Base-by-base conservation (phyloP, 2,329 filamentous ascomycete genomes). In the Cercospora canescens region DNA sequence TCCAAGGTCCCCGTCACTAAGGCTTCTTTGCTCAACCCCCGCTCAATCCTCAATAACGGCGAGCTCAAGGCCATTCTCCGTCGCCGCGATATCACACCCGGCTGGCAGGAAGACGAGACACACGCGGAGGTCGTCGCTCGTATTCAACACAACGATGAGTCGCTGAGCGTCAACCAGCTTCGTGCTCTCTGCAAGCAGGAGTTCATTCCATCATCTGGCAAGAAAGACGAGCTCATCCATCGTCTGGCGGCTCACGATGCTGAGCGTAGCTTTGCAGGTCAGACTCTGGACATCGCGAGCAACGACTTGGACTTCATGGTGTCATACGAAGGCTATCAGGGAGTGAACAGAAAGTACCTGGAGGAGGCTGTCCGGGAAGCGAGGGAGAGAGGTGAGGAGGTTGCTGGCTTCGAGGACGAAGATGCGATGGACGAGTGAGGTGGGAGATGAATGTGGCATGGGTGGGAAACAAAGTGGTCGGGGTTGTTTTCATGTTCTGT, bases 41-140 rank as follows among this genome's bases (percentile, higher is more conserved):
- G 76, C 69, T 70, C 65, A 59, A 71, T 72, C 54, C 67, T 73
- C 63, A 67, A 63, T 32, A 41, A 66, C 12, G 68, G 50, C 30
- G 74, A 77, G 58, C 70, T 78, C 60, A 68, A 72, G 24, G 56
- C 59, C 11, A 66, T 75, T 48, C 66, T 77, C 45, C 48, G 52
- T 18, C 63, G 65, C 16, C 75, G 76, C 57, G 61, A 67, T 9
- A 69, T 76, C 14, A 45, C 18, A 4, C 63, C 71, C 9, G 59
- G 62, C 3, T 67, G 63, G 21, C 63, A 65, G 7, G 21, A 60
- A 21, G 48, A 48, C 9, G 74, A 76, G 62, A 65, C 66, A n/a
- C 74, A 74, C 37, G 67, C 72, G 37, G 66, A 75, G 56, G 60
- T 74, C 24, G 72, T 76, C 28, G 74, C 74, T n/a, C 73, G 74